Percentiles rank a stretch among this genome's conserved stretches.
Conservation (phyloP, 2,329 filamentous ascomycete species). For the Colletotrichum noveboracense region DNA sequence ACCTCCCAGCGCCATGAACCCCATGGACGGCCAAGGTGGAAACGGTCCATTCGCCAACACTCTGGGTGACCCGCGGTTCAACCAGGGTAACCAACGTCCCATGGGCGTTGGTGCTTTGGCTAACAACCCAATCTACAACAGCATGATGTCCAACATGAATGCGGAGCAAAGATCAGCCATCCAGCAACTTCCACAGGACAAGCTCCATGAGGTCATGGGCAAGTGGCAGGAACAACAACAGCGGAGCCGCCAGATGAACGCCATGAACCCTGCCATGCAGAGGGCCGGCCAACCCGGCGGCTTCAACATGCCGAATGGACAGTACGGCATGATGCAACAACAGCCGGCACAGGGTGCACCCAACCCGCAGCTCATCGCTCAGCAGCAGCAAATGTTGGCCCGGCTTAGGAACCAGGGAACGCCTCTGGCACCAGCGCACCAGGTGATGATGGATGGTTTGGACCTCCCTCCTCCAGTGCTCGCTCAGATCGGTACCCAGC, state of each 20-base stretch:
- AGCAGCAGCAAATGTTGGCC: conserved; percentile 31
- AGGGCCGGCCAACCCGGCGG: conserved; percentile 35
- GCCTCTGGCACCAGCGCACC: conserved; percentile 33
- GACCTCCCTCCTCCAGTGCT: conserved; percentile 47
- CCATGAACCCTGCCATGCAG: conserved; percentile 33
- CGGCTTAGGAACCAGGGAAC: conserved; percentile 27
- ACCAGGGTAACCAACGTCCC: conserved; percentile 53
- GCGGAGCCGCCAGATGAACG: conserved; percentile 37
- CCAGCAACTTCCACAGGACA: conserved; percentile 49
- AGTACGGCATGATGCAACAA: conserved; percentile 34
- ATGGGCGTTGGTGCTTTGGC: conserved; percentile 32
- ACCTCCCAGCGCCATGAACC: conserved; percentile 48
- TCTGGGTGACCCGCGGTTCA: conserved; percentile 56
- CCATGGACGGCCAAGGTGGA: conserved; percentile 44
- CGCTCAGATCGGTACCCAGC: conserved; percentile 29
- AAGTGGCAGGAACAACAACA: conserved; percentile 50
- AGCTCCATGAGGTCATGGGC: conserved; percentile 55
- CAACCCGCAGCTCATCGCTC: conserved; percentile 26
- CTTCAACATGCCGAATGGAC: conserved; percentile 31
- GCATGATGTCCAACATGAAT: conserved; percentile 49
- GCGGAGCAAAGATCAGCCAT: conserved; percentile 52
- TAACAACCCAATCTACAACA: conserved; percentile 45
- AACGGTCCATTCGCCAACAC: conserved; percentile 55
- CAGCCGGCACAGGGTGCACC: conserved; percentile 28
- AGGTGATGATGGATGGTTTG: conserved; percentile 52